Conservation (phyloP, 257 asterid genomes). For the Lavandula angustifolia region DNA sequence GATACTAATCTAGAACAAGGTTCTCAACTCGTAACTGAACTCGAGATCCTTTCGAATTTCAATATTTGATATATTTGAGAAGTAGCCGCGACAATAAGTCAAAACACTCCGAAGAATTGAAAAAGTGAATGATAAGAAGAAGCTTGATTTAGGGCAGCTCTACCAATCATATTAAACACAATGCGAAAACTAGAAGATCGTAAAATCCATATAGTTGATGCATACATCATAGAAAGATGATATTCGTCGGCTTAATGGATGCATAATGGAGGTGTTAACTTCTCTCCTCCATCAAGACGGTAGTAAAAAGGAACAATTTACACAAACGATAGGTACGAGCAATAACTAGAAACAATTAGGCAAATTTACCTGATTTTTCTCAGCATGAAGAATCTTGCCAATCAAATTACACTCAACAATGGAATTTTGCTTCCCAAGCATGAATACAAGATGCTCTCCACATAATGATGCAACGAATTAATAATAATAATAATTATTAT, state of each 20-base stretch:
- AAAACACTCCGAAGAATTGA: constrained; percentile 22
- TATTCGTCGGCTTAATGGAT: background rate
- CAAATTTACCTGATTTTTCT: constrained; percentile 56
- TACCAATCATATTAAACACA: constrained; percentile 22
- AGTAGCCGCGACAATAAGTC: constrained; percentile 19
- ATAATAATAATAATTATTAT: too few relatives aligned
- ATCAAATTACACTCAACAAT: constrained; percentile 66
- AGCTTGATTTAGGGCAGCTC: constrained; percentile 4
- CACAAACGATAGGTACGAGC: background rate
- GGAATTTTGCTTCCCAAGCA: constrained; percentile 78
- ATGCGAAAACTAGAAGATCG: background rate
- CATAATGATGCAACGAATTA: constrained; percentile 96
- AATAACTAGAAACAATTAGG: constrained; percentile 13
- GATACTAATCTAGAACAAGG: constrained; percentile 1
- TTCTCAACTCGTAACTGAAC: constrained; percentile 46
- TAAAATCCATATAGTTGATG: constrained; percentile 1
- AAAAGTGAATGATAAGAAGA: background rate
- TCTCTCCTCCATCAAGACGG: constrained; percentile 14
- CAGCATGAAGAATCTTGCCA: constrained; percentile 73
- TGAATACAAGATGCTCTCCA: constrained; percentile 83
- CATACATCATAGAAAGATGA: background rate
- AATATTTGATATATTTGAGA: constrained; percentile 19
- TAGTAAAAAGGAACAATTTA: constrained; percentile 15
- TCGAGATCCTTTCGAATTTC: constrained; percentile 33
- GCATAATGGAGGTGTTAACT: constrained; percentile 17